phyloP scores from a whole-genome alignment of 768 basidiomycete genomes.

The Pleurotus citrinopileatus region DNA sequence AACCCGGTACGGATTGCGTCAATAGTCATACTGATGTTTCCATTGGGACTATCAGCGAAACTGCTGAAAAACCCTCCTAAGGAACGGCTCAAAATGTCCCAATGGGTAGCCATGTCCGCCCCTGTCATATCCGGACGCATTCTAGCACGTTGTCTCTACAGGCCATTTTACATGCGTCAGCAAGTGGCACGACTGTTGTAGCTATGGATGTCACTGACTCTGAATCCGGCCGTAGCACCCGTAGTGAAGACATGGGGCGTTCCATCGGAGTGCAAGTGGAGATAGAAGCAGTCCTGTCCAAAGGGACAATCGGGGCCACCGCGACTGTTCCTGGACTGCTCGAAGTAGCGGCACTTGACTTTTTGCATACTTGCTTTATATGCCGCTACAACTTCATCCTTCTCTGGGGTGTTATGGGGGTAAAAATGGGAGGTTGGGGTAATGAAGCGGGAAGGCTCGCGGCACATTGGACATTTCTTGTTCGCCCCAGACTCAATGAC shows the following conservation, averaged over 20 bases:
- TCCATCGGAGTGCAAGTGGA: constrained; percentile 67
- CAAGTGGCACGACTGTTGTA: not conserved
- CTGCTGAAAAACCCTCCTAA: not conserved
- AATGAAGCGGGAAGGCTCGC: constrained; percentile 61
- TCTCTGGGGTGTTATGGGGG: constrained; percentile 50
- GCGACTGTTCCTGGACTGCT: constrained; percentile 37
- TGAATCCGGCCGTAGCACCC: constrained; percentile 55
- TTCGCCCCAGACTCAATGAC: constrained; percentile 53
- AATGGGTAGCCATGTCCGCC: not conserved
- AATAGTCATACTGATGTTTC: not conserved
- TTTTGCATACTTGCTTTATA: constrained; percentile 76
- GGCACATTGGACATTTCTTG: constrained; percentile 81
- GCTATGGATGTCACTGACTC: constrained; percentile 31
- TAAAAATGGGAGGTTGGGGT: constrained; percentile 73
- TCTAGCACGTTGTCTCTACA: not conserved
- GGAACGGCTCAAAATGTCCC: not conserved
- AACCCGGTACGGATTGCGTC: not conserved
- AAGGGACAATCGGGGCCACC: constrained; percentile 67
- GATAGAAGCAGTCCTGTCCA: constrained; percentile 80
- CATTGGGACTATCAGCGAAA: not conserved
- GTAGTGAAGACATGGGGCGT: constrained; percentile 52
- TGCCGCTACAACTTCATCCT: constrained; percentile 44
- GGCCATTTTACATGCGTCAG: not conserved
- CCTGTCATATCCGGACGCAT: not conserved
- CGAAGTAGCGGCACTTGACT: constrained; percentile 62